Evolutionary conservation across 2,329 filamentous ascomycete genomes (phyloP), one percentile per base, ranked within the genome.

Genomic region (Metarhizium humberi): DNA sequence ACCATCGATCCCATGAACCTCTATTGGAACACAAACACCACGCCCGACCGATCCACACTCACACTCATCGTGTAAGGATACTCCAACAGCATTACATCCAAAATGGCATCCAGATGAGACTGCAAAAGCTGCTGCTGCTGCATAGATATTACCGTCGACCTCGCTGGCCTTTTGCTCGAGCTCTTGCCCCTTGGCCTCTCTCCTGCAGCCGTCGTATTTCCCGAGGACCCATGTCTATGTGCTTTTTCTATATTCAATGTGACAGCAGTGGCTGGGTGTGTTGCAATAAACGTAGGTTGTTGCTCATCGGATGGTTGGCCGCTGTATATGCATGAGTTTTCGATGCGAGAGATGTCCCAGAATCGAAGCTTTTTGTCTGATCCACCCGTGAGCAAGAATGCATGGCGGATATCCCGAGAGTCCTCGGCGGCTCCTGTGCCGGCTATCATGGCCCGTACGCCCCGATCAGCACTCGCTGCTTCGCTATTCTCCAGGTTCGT

Each of bases 11-110:
- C 13, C 14, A 20, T 48, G 10, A 53, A 48, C 51, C 58, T 55
- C 63, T 70, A 80, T 62, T 78, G 75, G 66, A 86, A 95, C 53
- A 96, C 85, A 77, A 94, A 95, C 49, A 97, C 84, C 68, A 92
- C 86, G 0, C 94, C 94, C 43, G 86, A 88, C 63, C 92, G 79
- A 75, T 99, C 94, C 54, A 88, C 92, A 61, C 88, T 95, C 51
- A 97, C 78, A 38, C 92, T 87, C 90, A 97, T 96, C 4, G 87
- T 88, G 69, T 95, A 96, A 29, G 94, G 94, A 60, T 82, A 78
- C 74, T 96, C 90, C 62, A 99, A 71, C 65, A 97, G 74, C n/a
- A 87, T 87, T 61, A 96, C 85, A 72, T 97, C 92, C 65, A 88
- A 81, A 57, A 99, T 85, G 3, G 85, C 85, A 71, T 99, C 94